phyloP scores from a whole-genome alignment of 1,139 yeast genomes.

The Lizanozyma gosingica region DNA sequence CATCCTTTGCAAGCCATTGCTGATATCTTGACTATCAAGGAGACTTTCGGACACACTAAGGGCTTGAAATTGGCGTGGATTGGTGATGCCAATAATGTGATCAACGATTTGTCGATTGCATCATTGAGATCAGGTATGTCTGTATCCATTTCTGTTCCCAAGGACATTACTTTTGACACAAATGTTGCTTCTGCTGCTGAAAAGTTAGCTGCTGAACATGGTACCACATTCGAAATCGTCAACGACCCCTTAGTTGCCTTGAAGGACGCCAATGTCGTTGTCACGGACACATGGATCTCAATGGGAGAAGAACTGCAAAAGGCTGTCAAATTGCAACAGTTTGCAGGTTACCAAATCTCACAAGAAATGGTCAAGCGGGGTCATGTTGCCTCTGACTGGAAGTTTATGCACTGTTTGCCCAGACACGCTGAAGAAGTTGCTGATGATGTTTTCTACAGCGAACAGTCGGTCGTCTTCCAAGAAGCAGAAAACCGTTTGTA shows the following conservation, averaged over 20 bases:
- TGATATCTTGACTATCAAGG: slow-evolving; percentile 79
- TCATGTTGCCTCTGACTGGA: slow-evolving; percentile 62
- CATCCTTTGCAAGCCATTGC: slow-evolving; percentile 96
- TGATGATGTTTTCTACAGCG: slow-evolving; percentile 85
- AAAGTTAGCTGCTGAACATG: slow-evolving; percentile 41
- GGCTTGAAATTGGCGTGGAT: slow-evolving; percentile 88
- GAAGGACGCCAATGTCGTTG: slow-evolving; percentile 66
- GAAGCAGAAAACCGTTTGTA: slow-evolving; percentile 95
- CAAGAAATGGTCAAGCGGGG: slow-evolving; percentile 46
- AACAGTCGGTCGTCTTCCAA: slow-evolving; percentile 70
- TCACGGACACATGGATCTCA: slow-evolving; percentile 96
- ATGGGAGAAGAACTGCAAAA: slow-evolving; percentile 95
- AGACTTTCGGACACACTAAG: slow-evolving; percentile 47
- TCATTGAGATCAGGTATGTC: slow-evolving; percentile 77
- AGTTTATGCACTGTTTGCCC: slow-evolving; percentile 96
- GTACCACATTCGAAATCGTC: slow-evolving; percentile 51
- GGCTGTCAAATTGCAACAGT: slow-evolving; percentile 62
- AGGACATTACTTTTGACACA: slow-evolving; percentile 53
- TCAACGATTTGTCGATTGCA: slow-evolving; percentile 90
- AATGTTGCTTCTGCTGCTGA: slow-evolving; percentile 50
- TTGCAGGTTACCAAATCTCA: slow-evolving; percentile 79
- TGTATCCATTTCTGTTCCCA: slow-evolving; percentile 79
- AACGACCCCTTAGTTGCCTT: slow-evolving; percentile 71
- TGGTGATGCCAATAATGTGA: slow-evolving; percentile 93
- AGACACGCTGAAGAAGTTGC: slow-evolving; percentile 90